Conservation (phyloP, 2,329 filamentous ascomycete genomes). For the Furcasterigmium furcatum region DNA sequence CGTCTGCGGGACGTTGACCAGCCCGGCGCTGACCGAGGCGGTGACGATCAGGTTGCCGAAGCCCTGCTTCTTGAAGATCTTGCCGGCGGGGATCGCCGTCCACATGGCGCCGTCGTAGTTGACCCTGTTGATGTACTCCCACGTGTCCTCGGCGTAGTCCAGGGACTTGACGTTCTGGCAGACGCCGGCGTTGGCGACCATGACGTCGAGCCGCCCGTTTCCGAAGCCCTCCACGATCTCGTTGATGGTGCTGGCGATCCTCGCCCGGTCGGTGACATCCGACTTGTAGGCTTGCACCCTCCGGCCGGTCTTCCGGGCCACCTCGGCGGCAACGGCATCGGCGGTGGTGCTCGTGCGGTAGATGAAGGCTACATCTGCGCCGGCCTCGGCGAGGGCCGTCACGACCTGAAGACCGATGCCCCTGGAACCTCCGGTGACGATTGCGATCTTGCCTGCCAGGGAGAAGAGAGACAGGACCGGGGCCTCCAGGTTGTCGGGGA, state of each 20-base stretch:
- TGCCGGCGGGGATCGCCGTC: constrained; percentile 17
- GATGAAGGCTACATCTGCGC: constrained; percentile 6
- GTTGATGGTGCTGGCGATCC: constrained; percentile 4
- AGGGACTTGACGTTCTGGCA: constrained; percentile 16
- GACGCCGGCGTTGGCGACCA: constrained; percentile 25
- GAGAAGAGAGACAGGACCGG: constrained; percentile 1
- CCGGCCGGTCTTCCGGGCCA: no score
- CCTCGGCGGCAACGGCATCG: background rate
- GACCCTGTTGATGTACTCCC: constrained; percentile 17
- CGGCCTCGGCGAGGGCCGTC: constrained; percentile 4
- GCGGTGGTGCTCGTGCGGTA: constrained; percentile 3
- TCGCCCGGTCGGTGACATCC: no score
- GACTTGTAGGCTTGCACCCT: no score
- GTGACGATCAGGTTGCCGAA: constrained; percentile 22
- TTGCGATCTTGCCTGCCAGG: constrained; percentile 6
- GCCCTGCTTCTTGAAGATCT: constrained; percentile 14
- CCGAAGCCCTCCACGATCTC: constrained; percentile 16
- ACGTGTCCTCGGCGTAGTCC: constrained; percentile 20
- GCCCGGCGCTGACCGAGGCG: constrained; percentile 12
- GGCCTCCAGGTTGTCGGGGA: no score
- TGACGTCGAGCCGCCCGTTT: constrained; percentile 12
- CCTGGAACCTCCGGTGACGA: constrained; percentile 7
- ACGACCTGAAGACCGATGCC: constrained; percentile 8
- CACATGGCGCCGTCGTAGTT: constrained; percentile 24
- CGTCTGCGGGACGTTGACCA: constrained; percentile 20